phyloP scores from a whole-genome alignment of 768 basidiomycete genomes.

The Daedaleopsis sinensis region DNA sequence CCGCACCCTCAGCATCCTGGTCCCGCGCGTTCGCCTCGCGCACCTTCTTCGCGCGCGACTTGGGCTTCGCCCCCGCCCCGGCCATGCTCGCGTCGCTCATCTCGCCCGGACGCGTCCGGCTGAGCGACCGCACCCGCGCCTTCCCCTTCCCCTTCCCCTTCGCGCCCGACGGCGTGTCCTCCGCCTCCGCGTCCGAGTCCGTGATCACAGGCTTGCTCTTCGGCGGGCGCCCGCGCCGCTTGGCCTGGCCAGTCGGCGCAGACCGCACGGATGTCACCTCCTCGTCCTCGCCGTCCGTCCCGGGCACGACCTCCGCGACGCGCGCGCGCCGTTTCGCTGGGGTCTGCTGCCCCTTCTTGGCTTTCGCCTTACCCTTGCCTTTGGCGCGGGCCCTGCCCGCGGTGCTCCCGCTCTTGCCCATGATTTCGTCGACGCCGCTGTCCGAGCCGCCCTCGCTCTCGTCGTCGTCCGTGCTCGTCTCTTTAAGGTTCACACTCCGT shows the following conservation, averaged over 20 bases:
- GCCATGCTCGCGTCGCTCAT: constrained; percentile 7
- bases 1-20: constrained; percentile 10
- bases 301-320: constrained; percentile 10
- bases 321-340: constrained; percentile 17
- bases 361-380: constrained; percentile 25
- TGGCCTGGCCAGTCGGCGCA: constrained; percentile 12
- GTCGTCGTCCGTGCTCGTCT: constrained; percentile 30
- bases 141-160: constrained; percentile 10
- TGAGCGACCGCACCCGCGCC: constrained; percentile 24
- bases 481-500: constrained; percentile 29
- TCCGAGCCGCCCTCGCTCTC: constrained; percentile 32
- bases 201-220: constrained; percentile 26
- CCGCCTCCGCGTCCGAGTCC: constrained; percentile 24
- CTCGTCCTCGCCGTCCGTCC: constrained; percentile 22
- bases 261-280: constrained; percentile 16
- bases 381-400: constrained; percentile 19
- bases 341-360: constrained; percentile 10
- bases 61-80: constrained; percentile 8
- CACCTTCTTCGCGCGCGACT: constrained; percentile 15
- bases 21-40: constrained; percentile 19
- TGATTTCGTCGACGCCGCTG: constrained; percentile 37
- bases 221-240: constrained; percentile 22
- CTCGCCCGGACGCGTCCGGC: constrained; percentile 19
- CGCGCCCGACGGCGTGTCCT: background rate
- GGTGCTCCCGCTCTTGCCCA: constrained; percentile 17